These are phyloP conservation scores for Laburnicola sp. DNA, from an alignment of 2,329 filamentous ascomycete species.

Conservation along the genomic window DNA sequence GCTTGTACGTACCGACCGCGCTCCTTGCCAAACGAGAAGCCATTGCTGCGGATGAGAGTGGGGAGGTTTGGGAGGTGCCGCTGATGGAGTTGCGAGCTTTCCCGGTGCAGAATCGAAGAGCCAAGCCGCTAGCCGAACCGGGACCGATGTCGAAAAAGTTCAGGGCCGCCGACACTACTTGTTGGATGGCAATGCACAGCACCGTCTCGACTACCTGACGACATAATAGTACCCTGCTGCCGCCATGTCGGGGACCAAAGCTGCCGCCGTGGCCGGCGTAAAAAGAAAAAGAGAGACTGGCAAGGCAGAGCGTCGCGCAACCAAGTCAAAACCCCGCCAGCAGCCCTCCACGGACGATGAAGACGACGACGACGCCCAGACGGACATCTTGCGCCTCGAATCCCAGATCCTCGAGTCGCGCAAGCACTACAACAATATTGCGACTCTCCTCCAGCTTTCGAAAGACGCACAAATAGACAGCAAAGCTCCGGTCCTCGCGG, in stretches of 20 bases:
- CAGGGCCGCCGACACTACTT: not conserved
- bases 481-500: conserved; percentile 66
- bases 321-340: conserved; percentile 43
- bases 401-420: conserved; percentile 80
- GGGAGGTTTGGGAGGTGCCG: conserved; percentile 40
- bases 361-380: conserved; percentile 55
- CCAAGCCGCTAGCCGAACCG: conserved; percentile 34
- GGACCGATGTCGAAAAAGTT: conserved; percentile 21
- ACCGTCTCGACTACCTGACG: not conserved
- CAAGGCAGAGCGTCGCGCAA: conserved; percentile 41
- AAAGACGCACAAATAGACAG: conserved; percentile 54
- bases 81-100: conserved; percentile 30
- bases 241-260: conserved; percentile 43
- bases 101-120: conserved; percentile 15
- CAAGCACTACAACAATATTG: conserved; percentile 91
- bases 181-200: not conserved
- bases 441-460: conserved; percentile 65
- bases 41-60: conserved; percentile 69
- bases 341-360: conserved; percentile 31
- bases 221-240: not conserved
- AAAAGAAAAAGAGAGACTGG: conserved; percentile 50
- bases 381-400: conserved; percentile 74
- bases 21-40: conserved; percentile 96
- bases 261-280: conserved; percentile 34
- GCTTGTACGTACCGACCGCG: conserved; percentile 77